phyloP scores from a whole-genome alignment of 257 asterid genomes.

The Ligustrum vulgare region DNA sequence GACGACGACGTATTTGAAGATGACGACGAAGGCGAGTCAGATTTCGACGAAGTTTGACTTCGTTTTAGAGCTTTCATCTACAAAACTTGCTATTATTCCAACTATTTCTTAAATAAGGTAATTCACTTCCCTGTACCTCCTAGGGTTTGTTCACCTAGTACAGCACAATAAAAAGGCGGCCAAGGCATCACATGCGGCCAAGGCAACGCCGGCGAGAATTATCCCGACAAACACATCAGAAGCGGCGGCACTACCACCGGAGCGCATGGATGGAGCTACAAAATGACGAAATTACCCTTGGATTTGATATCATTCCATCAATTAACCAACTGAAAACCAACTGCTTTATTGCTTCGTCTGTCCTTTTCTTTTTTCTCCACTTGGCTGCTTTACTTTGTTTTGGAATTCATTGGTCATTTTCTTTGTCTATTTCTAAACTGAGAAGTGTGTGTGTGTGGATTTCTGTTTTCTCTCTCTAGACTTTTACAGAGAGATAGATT shows the following conservation, averaged over 20 bases:
- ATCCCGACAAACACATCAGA: conserved; percentile 35
- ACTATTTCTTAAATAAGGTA: conserved; percentile 20
- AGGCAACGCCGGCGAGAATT: conserved; percentile 67
- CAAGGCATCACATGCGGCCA: conserved; percentile 51
- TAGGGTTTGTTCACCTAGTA: conserved; percentile 52
- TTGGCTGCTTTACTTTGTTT: neutral
- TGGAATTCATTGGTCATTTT: conserved; percentile 33
- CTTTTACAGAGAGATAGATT: conserved; percentile 23
- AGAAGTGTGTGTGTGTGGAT: neutral
- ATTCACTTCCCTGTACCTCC: conserved; percentile 30
- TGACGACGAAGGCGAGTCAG: conserved; percentile 75
- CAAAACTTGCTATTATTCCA: conserved; percentile 15
- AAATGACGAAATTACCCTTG: conserved; percentile 47
- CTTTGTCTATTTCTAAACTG: conserved; percentile 17
- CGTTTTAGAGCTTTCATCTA: conserved; percentile 95
- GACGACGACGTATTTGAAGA: conserved; percentile 58
- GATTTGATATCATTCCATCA: conserved; percentile 50
- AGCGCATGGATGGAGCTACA: conserved; percentile 38
- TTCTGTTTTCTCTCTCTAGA: conserved; percentile 40
- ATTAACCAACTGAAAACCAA: conserved; percentile 44
- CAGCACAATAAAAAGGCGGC: neutral
- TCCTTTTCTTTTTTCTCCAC: neutral
- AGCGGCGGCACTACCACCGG: conserved; percentile 35
- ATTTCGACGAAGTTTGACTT: conserved; percentile 88
- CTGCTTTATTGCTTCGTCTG: conserved; percentile 35